Evolutionary conservation across 202 grass and related monocot genomes (phyloP).

Genomic region (Setaria italica): DNA sequence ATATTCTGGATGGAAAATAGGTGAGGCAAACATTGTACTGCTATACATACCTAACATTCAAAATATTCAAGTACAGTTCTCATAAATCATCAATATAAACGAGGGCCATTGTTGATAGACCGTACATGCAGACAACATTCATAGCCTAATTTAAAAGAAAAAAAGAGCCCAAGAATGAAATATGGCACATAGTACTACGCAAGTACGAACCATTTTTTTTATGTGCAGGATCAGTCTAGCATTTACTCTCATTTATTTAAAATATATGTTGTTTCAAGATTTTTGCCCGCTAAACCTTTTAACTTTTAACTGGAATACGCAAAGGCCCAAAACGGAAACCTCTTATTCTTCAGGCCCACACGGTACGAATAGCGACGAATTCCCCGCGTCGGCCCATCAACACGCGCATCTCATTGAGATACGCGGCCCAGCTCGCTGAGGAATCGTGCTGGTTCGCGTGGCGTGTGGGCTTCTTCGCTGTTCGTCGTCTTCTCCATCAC

Average conservation of each 20-base stretch:
- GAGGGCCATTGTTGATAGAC: neutral
- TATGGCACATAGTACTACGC: neutral
- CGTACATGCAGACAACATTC: neutral
- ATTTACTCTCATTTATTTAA: neutral
- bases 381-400: neutral
- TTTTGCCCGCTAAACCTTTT: no score
- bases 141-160: neutral
- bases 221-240: neutral
- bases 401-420: neutral
- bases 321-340: no score
- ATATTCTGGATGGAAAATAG: neutral
- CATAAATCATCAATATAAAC: neutral
- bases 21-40: neutral
- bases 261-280: no score
- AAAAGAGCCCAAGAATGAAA: neutral
- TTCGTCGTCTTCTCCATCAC: neutral
- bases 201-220: neutral
- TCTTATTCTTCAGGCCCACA: neutral
- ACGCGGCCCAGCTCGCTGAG: neutral
- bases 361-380: neutral
- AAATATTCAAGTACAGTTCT: neutral
- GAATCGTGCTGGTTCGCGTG: neutral
- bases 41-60: constrained; percentile 1
- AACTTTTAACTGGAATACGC: no score
- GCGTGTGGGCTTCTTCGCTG: constrained; percentile 9